Evolutionary conservation across 495 filamentous ascomycete species (phyloP), one percentile per base, ranked within the genome.

Genomic region (Podospora pseudopauciseta): DNA sequence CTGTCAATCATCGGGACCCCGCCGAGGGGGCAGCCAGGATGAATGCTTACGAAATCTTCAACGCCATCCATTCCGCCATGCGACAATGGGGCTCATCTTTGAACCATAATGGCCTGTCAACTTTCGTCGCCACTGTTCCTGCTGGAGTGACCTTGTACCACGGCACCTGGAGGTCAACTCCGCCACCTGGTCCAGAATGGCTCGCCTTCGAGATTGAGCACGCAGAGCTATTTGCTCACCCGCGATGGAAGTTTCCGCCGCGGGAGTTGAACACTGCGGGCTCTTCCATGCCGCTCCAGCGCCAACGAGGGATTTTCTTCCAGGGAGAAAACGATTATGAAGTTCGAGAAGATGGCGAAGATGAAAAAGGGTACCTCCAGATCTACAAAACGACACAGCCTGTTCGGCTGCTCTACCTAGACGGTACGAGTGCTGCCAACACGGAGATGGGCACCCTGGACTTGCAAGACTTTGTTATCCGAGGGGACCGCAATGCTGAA

Each of bases 121-220:
- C 88, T 72, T 89, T 89, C 72, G 78, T 86, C 0, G 88, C 80
- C 4, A 81, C 78, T 0, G 82, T 91, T 2, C 87, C 89, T 0
- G 78, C 75, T 2, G 86, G 85, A 16, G 87, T 86, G 0, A 78
- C 84, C n/a, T 74, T 91, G 2, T 88, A 90, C 72, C 89, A 91
- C 71, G 89, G 89, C 15, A 83, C 80, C 5, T 65, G 68, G 15
- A 72, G 44, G 2, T 60, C 72, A 0, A 73, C 77, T 11, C 76
- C 80, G 0, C 80, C 88, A 0, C 78, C 76, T 5, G 83, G 81
- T 0, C 83, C 82, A 1, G 88, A 91, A 69, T 91, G 89, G 88
- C 80, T 91, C 0, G 88, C 89, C 0, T 91, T 90, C 70, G 89
- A 91, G 71, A 86, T 88, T 13, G 88, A 90, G 68, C 88, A 91